Evolutionary conservation across 768 basidiomycete genomes (phyloP).

Genomic region (Lentinula sp.): DNA sequence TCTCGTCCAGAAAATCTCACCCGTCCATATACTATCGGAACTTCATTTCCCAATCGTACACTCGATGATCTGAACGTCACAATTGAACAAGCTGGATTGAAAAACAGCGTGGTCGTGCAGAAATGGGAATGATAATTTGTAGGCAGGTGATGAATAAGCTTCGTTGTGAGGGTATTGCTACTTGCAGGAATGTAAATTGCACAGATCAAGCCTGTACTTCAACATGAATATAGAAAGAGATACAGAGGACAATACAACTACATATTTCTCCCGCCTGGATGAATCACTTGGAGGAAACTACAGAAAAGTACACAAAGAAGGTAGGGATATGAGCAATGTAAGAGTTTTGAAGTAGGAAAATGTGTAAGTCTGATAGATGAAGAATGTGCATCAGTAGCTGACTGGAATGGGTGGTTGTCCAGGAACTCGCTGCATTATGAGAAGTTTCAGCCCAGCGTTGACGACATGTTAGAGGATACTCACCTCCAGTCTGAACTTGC

Average conservation of each 20-base stretch:
- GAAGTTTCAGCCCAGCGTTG: not conserved
- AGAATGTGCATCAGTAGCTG: not conserved
- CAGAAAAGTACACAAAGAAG: no score
- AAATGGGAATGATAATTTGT: slow-evolving; percentile 44
- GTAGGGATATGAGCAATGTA: no score
- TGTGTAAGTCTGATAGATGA: no score
- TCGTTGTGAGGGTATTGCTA: no score
- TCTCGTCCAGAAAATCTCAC: slow-evolving; percentile 62
- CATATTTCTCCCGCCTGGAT: no score
- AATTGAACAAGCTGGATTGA: slow-evolving; percentile 64
- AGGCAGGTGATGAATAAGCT: no score
- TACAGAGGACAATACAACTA: no score
- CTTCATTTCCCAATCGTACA: slow-evolving; percentile 80
- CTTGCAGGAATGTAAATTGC: no score
- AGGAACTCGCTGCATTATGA: not conserved
- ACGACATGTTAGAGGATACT: not conserved
- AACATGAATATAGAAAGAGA: no score
- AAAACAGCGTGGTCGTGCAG: slow-evolving; percentile 83
- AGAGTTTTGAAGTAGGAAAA: no score
- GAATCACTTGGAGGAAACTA: no score
- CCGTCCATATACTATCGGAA: slow-evolving; percentile 71
- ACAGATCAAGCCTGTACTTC: no score
- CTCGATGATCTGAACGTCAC: slow-evolving; percentile 62
- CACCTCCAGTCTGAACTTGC: slow-evolving; percentile 20
- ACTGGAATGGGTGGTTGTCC: slow-evolving; percentile 3